Base-by-base conservation (phyloP, 805 yeast species). In the Candida odintsovae region DNA sequence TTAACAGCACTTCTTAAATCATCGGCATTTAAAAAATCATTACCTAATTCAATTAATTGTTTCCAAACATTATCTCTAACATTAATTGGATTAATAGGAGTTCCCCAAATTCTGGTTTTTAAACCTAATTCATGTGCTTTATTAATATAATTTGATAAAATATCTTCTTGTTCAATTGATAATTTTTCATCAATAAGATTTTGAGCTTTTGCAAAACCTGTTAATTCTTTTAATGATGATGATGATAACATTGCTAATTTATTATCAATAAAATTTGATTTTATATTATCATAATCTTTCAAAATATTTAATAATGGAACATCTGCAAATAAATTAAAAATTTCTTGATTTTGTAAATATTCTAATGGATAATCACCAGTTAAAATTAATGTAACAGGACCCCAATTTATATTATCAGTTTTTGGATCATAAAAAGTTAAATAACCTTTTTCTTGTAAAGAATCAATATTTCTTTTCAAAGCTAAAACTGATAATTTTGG, bases 61-160 rank as follows among this genome's bases (percentile, higher is more conserved):
- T 63, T 54, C 78, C 84, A 77, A 36, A 81, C 72, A 3, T 58
- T 58, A 40, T 74, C 60, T 48, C 78, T 70, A 25, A 67, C 59
- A 13, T 55, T 49, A 2, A 61, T 59, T 4, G 90, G 90, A 89
- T 89, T 83, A 43, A 69, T 69, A 1, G 87, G 82, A 9, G 80
- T 80, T 18, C 82, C 90, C 90, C 90, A 85, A 26, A 83, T 67
- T 46, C 92, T 67, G 0, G 87, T 76, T 52, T 72, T 70, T 37
- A 83, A 55, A 12, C 78, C 77, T 42, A 65, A 48, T 3, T 62
- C 56, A 53, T 82, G 87, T 2, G 86, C 82, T 15, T 48, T 45
- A 3, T 49, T 46, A 15, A 64, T 50, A 7, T 44, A 42, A 0
- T 7, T 43, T 10, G 64, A 63, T 19, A 77, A 61, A 23, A 51